A percentile compares a stretch with the other conserved stretches of the same genome.
These are phyloP conservation scores for Inga laurina DNA, from an alignment of 306 rosid species.

Conservation along the genomic window DNA sequence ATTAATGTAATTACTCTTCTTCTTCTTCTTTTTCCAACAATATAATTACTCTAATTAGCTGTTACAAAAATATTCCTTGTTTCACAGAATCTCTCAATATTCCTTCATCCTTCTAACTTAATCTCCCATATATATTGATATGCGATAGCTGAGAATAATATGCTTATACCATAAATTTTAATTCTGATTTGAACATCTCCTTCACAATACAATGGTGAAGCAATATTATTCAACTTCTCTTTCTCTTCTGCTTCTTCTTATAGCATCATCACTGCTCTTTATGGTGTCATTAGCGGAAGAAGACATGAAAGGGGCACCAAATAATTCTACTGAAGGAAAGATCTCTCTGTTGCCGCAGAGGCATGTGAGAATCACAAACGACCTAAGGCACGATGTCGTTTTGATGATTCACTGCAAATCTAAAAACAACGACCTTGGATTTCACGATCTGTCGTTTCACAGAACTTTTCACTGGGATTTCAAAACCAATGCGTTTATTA, in stretches of 20 bases:
- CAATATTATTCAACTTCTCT: not conserved
- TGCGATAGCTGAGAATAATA: too few relatives aligned
- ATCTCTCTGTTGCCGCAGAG: not conserved
- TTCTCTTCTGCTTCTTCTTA: not conserved
- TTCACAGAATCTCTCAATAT: too few relatives aligned
- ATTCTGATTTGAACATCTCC: not conserved
- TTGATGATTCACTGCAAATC: not conserved
- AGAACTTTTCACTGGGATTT: not conserved
- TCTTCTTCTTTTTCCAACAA: too few relatives aligned
- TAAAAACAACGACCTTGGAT: not conserved
- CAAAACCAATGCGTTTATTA: not conserved
- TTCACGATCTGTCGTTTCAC: not conserved
- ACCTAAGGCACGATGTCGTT: conserved; percentile 35
- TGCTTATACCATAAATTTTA: too few relatives aligned
- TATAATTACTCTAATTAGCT: too few relatives aligned
- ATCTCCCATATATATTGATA: too few relatives aligned
- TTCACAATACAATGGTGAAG: not conserved
- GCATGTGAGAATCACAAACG: not conserved
- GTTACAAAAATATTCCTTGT: too few relatives aligned
- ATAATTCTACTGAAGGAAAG: not conserved
- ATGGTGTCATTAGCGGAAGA: not conserved
- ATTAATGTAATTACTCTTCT: too few relatives aligned
- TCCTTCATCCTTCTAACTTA: too few relatives aligned
- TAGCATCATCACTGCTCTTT: not conserved
- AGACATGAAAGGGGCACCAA: not conserved